Conservation (phyloP, 2,329 filamentous ascomycete genomes). For the Exophiala oligosperma region DNA sequence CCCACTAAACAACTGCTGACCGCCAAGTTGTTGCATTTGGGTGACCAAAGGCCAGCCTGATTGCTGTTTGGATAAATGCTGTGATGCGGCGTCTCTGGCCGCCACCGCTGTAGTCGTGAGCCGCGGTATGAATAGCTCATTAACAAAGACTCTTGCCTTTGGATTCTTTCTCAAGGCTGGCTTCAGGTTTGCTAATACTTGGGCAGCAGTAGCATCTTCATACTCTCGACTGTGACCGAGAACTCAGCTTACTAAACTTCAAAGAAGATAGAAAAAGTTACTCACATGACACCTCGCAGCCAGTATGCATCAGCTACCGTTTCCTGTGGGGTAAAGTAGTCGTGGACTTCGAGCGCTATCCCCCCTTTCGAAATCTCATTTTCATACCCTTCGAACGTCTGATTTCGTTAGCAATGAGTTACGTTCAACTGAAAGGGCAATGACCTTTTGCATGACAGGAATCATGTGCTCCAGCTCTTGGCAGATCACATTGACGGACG, state of each 20-base stretch:
- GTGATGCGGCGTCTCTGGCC: not conserved
- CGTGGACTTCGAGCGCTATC: not conserved
- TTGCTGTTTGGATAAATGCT: conserved; percentile 1
- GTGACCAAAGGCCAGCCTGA: conserved; percentile 6
- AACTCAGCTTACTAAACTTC: not conserved
- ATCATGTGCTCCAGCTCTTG: conserved; percentile 3
- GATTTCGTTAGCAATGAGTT: not conserved
- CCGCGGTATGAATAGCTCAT: not conserved
- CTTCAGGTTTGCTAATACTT: not conserved
- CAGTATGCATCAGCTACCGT: conserved; percentile 2
- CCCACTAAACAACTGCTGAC: conserved; percentile 5
- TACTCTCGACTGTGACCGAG: not conserved
- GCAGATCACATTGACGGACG: not conserved
- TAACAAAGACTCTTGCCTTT: not conserved
- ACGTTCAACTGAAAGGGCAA: no score
- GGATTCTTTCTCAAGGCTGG: not conserved
- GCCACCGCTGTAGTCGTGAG: not conserved
- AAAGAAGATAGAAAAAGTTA: not conserved
- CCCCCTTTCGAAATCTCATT: not conserved
- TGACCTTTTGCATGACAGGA: not conserved
- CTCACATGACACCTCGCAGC: conserved; percentile 4
- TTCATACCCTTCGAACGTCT: not conserved
- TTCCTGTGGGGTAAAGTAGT: conserved; percentile 2
- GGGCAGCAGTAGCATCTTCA: not conserved
- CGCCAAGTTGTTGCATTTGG: conserved; percentile 4